phyloP scores from a whole-genome alignment of 108 stramenopile species.

The Parietichytrium sp. region DNA sequence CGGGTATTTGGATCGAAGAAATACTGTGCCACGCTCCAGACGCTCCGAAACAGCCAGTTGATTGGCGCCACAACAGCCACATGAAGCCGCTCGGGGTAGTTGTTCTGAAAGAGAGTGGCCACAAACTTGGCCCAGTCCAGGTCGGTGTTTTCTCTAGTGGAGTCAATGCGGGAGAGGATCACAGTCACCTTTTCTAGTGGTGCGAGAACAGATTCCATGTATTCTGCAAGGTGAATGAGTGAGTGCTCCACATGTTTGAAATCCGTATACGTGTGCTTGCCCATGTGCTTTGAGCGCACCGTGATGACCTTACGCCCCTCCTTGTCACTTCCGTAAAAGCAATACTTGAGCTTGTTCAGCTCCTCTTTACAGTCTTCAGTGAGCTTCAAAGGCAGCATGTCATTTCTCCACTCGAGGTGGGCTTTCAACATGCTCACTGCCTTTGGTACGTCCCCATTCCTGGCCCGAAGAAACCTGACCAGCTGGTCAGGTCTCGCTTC shows the following conservation, averaged over 20 bases:
- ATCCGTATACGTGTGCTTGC: conserved; percentile 3
- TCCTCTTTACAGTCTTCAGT: background rate
- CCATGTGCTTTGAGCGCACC: background rate
- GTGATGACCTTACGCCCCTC: background rate
- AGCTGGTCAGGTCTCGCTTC: conserved; percentile 3
- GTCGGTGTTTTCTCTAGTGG: background rate
- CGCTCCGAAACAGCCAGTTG: background rate
- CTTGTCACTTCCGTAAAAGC: background rate
- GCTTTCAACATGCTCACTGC: background rate
- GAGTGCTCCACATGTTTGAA: background rate
- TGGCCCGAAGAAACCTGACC: conserved; percentile 6
- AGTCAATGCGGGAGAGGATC: background rate
- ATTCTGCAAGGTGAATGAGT: background rate
- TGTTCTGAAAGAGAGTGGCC: conserved; percentile 24
- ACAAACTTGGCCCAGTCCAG: background rate
- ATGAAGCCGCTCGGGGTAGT: conserved; percentile 29
- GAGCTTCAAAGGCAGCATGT: background rate
- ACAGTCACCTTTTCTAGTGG: background rate
- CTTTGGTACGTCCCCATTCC: background rate
- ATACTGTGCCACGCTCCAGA: background rate
- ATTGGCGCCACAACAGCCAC: background rate
- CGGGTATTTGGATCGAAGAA: conserved; percentile 21
- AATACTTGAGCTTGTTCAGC: background rate
- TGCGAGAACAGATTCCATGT: background rate
- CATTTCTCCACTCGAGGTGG: background rate